Percentiles rank a stretch among this genome's conserved stretches.
These are phyloP conservation scores for Hemileia vastatrix DNA, from an alignment of 1,284 basidiomycete genomes.

Conservation along the genomic window DNA sequence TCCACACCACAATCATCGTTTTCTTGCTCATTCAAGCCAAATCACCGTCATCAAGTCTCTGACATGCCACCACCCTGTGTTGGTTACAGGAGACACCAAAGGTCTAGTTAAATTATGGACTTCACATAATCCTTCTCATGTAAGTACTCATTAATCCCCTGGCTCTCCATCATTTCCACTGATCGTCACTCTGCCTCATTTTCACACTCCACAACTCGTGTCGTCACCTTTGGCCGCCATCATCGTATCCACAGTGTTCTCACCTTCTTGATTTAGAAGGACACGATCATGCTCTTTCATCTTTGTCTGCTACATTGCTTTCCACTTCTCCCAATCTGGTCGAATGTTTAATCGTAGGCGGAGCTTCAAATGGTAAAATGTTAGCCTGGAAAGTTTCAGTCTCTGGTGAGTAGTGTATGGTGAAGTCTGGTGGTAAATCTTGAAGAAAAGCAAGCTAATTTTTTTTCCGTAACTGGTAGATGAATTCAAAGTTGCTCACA, in stretches of 20 bases:
- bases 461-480: not conserved
- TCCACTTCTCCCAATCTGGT: not conserved
- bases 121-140: not conserved
- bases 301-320: slow-evolving; percentile 3
- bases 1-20: slow-evolving; percentile 2
- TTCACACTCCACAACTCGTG: not conserved
- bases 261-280: not conserved
- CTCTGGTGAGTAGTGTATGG: not conserved
- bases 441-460: not conserved
- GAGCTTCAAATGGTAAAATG: slow-evolving; percentile 16
- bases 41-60: slow-evolving; percentile 12
- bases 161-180: not conserved
- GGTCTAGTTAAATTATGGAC: slow-evolving; percentile 12
- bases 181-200: not conserved
- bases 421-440: not conserved
- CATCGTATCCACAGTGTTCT: not conserved
- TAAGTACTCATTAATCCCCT: not conserved
- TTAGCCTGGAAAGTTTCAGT: slow-evolving; percentile 9
- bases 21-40: slow-evolving; percentile 4
- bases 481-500: slow-evolving; percentile 48
- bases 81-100: slow-evolving; percentile 13
- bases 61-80: not conserved
- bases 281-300: slow-evolving; percentile 17
- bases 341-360: slow-evolving; percentile 7
- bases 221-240: not conserved